These are phyloP conservation scores for Hemisphaericaspora subhashii DNA, from an alignment of 1,139 yeast genomes.

Conservation along the genomic window DNA sequence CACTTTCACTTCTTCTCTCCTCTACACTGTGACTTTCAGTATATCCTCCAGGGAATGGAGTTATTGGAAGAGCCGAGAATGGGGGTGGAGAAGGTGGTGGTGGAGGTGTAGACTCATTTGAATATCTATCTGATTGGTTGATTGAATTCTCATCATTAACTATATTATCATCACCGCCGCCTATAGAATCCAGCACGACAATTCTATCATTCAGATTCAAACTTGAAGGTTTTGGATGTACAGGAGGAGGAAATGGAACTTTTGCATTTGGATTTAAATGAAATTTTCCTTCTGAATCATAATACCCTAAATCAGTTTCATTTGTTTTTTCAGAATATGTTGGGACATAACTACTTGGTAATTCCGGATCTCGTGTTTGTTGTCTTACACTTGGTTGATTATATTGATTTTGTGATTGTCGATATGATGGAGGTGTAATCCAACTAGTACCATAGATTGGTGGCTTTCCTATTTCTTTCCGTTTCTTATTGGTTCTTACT, in stretches of 20 bases:
- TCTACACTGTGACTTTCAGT: not conserved
- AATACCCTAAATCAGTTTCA: conserved; percentile 76
- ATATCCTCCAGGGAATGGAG: not conserved
- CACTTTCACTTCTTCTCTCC: not conserved
- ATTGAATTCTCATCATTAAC: conserved; percentile 1
- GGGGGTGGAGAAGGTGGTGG: conserved; percentile 2
- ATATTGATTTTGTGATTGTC: conserved; percentile 65
- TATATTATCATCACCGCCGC: not conserved
- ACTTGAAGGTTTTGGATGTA: conserved; percentile 18
- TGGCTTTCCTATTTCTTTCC: conserved; percentile 58
- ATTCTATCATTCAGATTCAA: conserved; percentile 13
- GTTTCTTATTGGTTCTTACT: conserved; percentile 55
- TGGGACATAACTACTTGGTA: conserved; percentile 51
- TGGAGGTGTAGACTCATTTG: not conserved
- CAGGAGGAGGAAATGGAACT: conserved; percentile 14
- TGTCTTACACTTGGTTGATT: conserved; percentile 29
- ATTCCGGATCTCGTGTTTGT: conserved; percentile 28
- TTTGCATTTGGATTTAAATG: conserved; percentile 35
- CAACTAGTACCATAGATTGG: conserved; percentile 84
- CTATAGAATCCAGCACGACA: not conserved
- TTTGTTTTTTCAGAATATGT: conserved; percentile 63
- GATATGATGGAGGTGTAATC: conserved; percentile 84
- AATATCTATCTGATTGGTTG: not conserved
- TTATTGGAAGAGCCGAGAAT: not conserved
- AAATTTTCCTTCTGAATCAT: conserved; percentile 65